phyloP scores from a whole-genome alignment of 1,139 yeast genomes.

The Candida sojae region DNA sequence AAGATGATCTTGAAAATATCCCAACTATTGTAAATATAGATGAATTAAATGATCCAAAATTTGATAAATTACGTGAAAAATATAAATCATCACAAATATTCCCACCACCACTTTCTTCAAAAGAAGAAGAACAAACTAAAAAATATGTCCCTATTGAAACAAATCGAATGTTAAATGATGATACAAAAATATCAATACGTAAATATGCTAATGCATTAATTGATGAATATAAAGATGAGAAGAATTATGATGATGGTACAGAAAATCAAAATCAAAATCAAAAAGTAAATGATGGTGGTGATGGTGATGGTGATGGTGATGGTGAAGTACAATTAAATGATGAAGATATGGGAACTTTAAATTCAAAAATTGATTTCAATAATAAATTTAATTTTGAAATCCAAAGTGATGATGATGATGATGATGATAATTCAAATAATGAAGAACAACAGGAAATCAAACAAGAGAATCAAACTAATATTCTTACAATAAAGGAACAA shows the following conservation, averaged over 20 bases:
- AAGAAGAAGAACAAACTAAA: background rate
- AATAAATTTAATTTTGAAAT: constrained; percentile 16
- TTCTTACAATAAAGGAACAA: constrained; percentile 16
- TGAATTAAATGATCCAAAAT: constrained; percentile 10
- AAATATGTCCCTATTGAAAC: constrained; percentile 15
- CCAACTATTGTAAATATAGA: constrained; percentile 23
- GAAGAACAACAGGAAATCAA: too few relatives aligned
- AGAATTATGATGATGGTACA: constrained; percentile 17
- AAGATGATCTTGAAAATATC: constrained; percentile 21
- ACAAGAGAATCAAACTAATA: constrained; percentile 10
- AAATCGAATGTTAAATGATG: constrained; percentile 5
- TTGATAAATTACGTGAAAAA: background rate
- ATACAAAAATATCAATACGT: constrained; percentile 5
- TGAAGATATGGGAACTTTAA: constrained; percentile 17
- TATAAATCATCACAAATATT: background rate
- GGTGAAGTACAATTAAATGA: constrained; percentile 21
- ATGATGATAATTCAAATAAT: constrained; percentile 8
- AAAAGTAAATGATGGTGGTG: background rate
- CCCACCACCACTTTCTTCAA: constrained; percentile 2
- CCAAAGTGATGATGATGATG: constrained; percentile 18
- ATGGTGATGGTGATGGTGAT: constrained; percentile 9
- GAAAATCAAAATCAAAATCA: constrained; percentile 5
- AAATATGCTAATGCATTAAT: constrained; percentile 9
- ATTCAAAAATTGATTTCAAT: constrained; percentile 7
- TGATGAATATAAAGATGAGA: constrained; percentile 13